Evolutionary conservation across 345 rosid genomes (phyloP), one percentile per base, ranked within the genome.

Genomic region (Melaleuca alternifolia): DNA sequence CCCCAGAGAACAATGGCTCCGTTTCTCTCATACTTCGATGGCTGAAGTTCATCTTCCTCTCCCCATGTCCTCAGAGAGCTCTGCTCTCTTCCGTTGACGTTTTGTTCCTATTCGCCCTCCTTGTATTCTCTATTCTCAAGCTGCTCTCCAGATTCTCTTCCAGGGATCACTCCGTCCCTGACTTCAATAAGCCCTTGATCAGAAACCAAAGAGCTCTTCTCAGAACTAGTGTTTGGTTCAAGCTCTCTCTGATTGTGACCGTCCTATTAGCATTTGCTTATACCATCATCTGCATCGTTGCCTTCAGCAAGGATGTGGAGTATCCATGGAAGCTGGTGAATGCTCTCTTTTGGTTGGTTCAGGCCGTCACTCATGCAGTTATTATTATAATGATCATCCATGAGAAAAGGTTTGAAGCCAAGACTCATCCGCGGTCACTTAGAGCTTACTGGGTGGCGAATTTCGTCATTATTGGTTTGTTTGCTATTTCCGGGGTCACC

Each of bases 31-130:
- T 91, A 71, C 85, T 95, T 85, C 97, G 88, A 83, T 94, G 98
- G 98, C 88, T 96, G 50, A 91, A 93, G 89, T 97, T 95, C 92
- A 85, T 95, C 83, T 91, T 93, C 90, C 94, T 96, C 51, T 94
- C 93, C 50, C 98, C 98, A 15, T 95, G 98, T 85, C 95, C 98
- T 71, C 99, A 97, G 86, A 91, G 99, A 87, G 90, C 86, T 87
- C 89, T 97, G 33, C 88, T 94, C 41, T 90, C 96, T 51, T 87
- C 93, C 41, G 86, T 93, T 41, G 94, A 97, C 85, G 56, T 91
- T 28, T 7, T 95, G 24, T 92, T 97, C 89, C 85, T 96, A 86
- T 24, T 92, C 84, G 57, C 87, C 85, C 93, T 97, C 87, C 6
- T 92, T 15, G 85, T 84, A 46, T 91, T 97, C 84, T 91, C 93